phyloP scores from a whole-genome alignment of 306 rosid genomes.

The Canavalia ensiformis region DNA sequence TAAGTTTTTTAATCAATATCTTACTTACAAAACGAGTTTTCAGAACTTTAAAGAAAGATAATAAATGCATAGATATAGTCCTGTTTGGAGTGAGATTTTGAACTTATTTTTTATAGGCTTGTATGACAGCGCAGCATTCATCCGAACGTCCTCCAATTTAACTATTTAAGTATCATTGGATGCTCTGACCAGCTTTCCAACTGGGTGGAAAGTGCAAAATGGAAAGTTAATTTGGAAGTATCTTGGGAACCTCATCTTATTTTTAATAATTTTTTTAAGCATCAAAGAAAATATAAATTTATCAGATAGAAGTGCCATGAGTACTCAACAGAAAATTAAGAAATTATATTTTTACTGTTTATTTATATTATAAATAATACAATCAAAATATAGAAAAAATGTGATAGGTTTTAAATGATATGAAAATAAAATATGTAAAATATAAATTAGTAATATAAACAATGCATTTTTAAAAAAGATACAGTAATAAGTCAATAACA shows the following conservation, averaged over 20 bases:
- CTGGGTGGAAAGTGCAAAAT: slow-evolving; percentile 33
- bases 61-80: background rate
- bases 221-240: slow-evolving; percentile 25
- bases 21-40: no score
- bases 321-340: background rate
- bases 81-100: background rate
- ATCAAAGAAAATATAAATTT: background rate
- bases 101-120: background rate
- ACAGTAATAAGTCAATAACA: no score
- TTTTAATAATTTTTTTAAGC: background rate
- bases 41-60: background rate
- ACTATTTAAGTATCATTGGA: slow-evolving; percentile 57
- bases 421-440: no score
- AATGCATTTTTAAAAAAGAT: no score
- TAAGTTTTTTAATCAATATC: no score
- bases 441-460: no score
- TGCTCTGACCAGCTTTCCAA: slow-evolving; percentile 59
- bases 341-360: no score
- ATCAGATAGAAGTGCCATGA: background rate
- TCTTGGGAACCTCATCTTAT: slow-evolving; percentile 17
- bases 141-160: slow-evolving; percentile 27
- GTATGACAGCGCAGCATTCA: background rate
- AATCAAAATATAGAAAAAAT: no score
- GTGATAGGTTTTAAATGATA: no score
- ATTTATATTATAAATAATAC: no score